These are phyloP conservation scores for Malania oleifera DNA, from an alignment of 164 flowering plant genomes.

Conservation along the genomic window DNA sequence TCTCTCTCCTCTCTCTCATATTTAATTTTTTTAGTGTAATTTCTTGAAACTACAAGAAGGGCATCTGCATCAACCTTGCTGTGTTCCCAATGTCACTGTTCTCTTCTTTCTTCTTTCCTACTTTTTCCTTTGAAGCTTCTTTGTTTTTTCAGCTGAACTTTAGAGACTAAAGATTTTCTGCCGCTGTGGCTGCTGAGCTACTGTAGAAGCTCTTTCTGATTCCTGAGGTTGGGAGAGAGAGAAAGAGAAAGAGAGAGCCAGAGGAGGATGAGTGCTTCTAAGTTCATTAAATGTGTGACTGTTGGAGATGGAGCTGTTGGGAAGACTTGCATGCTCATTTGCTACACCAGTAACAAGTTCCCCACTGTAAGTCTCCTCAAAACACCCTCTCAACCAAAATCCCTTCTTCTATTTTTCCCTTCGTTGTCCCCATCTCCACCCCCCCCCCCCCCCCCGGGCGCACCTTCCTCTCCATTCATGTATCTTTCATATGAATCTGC, in stretches of 20 bases:
- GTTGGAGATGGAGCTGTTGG: slow-evolving; percentile 99
- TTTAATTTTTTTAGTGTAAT: background rate
- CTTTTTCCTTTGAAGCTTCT: slow-evolving; percentile 5
- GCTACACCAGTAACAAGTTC: slow-evolving; percentile 96
- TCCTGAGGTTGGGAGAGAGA: slow-evolving; percentile 10
- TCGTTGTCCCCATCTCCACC: too few relatives aligned
- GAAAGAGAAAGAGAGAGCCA: background rate
- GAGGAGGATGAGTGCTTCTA: slow-evolving; percentile 84
- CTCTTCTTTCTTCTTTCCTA: slow-evolving; percentile 6
- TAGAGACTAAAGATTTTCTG: background rate
- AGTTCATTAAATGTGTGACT: slow-evolving; percentile 96
- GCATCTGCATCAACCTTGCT: background rate
- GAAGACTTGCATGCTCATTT: slow-evolving; percentile 95
- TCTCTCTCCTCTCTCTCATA: slow-evolving; percentile 12
- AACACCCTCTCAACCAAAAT: background rate
- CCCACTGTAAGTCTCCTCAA: slow-evolving; percentile 61
- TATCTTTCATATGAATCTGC: slow-evolving; percentile 1
- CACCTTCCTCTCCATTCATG: slow-evolving; percentile 4
- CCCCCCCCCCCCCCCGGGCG: too few relatives aligned
- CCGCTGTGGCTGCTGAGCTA: slow-evolving; percentile 2
- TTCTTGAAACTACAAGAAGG: slow-evolving; percentile 7
- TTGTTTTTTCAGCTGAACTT: slow-evolving; percentile 3
- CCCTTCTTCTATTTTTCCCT: background rate
- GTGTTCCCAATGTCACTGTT: background rate
- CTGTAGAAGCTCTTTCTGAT: slow-evolving; percentile 5